Conservation (phyloP, 164 flowering plant species). For the Piper longum region DNA sequence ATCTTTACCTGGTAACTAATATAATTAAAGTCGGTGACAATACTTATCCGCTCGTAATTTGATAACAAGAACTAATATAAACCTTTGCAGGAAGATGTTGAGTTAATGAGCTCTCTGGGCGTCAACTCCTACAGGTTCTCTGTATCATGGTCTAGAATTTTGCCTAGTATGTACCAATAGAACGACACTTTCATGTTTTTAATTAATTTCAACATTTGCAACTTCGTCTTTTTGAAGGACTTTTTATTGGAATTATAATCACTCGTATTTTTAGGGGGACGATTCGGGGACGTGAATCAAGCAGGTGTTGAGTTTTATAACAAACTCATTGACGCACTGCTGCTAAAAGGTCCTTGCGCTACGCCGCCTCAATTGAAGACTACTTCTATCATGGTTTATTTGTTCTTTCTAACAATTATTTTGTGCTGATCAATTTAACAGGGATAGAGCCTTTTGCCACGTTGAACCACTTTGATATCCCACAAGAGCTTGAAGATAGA, state of each 20-base stretch:
- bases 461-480: slow-evolving; percentile 10
- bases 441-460: slow-evolving; percentile 10
- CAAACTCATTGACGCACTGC: slow-evolving; percentile 38
- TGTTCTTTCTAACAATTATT: no score
- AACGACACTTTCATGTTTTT: no score
- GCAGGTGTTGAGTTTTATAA: slow-evolving; percentile 34
- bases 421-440: background rate
- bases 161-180: slow-evolving; percentile 27
- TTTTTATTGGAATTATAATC: background rate
- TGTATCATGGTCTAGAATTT: slow-evolving; percentile 57
- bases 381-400: no score
- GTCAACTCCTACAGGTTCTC: slow-evolving; percentile 53
- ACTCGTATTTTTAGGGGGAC: slow-evolving; percentile 23
- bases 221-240: no score
- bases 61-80: background rate
- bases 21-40: background rate
- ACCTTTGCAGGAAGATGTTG: slow-evolving; percentile 16
- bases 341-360: slow-evolving; percentile 23
- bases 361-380: no score
- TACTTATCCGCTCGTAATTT: no score
- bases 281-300: slow-evolving; percentile 35
- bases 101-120: slow-evolving; percentile 46
- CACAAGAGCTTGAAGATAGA: slow-evolving; percentile 11
- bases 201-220: no score
- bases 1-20: background rate